Base-by-base conservation (phyloP, 495 filamentous ascomycete species). In the Acidomyces sp. region DNA sequence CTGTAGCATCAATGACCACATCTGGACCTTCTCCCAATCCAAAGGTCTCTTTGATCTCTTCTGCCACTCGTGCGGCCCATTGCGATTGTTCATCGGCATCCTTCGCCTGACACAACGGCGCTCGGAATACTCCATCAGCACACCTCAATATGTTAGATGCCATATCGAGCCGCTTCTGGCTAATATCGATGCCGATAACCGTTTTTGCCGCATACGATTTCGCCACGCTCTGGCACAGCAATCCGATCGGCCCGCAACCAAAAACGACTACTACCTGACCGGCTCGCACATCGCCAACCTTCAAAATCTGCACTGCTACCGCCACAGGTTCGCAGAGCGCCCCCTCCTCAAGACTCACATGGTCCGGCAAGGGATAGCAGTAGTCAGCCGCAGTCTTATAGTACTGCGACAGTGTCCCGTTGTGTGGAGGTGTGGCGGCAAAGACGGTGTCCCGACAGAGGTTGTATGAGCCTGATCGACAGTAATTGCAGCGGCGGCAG, bases 91-190 rank as follows among this genome's bases (percentile, higher is more conserved):
- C 43, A 12, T 25, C 23, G n/a, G 22, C 45, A 4, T 29, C 2
- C 15, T 28, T 33, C 11, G 27, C 71, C 70, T 41, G 70, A n/a
- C n/a, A n/a, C n/a, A n/a, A n/a, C 66, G 41, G 67, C 65, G 9
- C 69, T 69, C 15, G 68, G 70, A 22, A 43, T 70, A 72, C 7
- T 57, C 60, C 62, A 66, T 71, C 48, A 68, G 41, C 41, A n/a
- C n/a, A n/a, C n/a, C n/a, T n/a, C 12, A 57, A 34, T 25, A 30
- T 48, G 1, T 19, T 21, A 15, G 18, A 39, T 7, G 49, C 49
- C 17, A 52, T 48, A 12, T 48, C 46, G 20, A 52, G 32, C 13
- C 45, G 37, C 6, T 30, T 32, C 23, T 43, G 26, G 12, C 31
- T 28, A 15, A 52, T 27, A 23, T 52, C 49, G 3, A 52, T 40